Percentiles rank a stretch among this genome's conserved stretches.
These are phyloP conservation scores for Gossypium trilobum DNA, from an alignment of 441 rosid genomes.

Conservation along the genomic window DNA sequence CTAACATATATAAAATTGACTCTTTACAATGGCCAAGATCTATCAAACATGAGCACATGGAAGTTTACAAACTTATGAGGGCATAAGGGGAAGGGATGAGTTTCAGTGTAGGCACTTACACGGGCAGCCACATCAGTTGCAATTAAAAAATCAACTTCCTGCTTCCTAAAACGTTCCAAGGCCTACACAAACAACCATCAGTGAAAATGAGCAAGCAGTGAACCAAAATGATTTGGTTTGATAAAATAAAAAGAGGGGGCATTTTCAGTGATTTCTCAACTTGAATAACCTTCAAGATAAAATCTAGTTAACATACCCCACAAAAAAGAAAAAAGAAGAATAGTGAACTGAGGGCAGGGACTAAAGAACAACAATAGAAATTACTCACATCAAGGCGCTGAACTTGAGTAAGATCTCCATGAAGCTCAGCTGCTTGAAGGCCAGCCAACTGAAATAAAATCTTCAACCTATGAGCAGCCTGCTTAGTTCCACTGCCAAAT, in stretches of 20 bases:
- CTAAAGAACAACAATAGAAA: slow-evolving; percentile 8
- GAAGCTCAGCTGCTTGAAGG: slow-evolving; percentile 87
- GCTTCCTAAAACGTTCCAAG: slow-evolving; percentile 86
- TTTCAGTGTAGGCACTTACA: slow-evolving; percentile 40
- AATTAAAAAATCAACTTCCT: slow-evolving; percentile 78
- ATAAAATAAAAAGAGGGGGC: not conserved
- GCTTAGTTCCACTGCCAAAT: slow-evolving; percentile 79
- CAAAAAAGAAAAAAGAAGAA: not conserved
- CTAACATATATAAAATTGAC: not conserved
- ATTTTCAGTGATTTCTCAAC: not conserved
- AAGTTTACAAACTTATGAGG: not conserved
- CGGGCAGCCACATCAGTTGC: slow-evolving; percentile 97
- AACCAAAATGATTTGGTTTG: not conserved
- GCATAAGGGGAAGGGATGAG: not conserved
- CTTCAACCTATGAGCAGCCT: slow-evolving; percentile 90
- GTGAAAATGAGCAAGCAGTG: slow-evolving; percentile 10
- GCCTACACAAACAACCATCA: slow-evolving; percentile 42
- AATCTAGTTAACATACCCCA: not conserved
- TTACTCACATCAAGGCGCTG: slow-evolving; percentile 90
- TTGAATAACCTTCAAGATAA: not conserved
- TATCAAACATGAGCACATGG: not conserved
- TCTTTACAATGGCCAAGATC: not conserved
- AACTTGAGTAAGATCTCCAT: slow-evolving; percentile 92
- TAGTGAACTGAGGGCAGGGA: not conserved
- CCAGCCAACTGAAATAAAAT: slow-evolving; percentile 82